These are phyloP conservation scores for Xylaria castorea DNA, from an alignment of 495 filamentous ascomycete genomes.

Conservation along the genomic window DNA sequence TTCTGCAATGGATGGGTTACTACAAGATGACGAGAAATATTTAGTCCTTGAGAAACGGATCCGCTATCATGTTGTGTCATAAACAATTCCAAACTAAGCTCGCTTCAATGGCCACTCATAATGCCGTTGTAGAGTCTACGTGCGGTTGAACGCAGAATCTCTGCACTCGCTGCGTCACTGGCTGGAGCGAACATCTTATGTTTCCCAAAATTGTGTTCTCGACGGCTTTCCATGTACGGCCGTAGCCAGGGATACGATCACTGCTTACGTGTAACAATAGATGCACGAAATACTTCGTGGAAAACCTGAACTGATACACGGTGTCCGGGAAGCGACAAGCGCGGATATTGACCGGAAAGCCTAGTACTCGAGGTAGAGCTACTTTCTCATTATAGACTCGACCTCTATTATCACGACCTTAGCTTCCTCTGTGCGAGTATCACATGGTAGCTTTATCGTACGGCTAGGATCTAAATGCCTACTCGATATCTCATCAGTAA, in stretches of 20 bases:
- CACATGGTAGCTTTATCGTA: background rate
- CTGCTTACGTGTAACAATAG: constrained; percentile 20
- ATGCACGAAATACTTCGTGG: constrained; percentile 11
- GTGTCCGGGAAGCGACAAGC: background rate
- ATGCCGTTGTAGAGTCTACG: background rate
- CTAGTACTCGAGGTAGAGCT: background rate
- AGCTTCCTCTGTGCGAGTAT: background rate
- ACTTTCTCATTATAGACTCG: background rate
- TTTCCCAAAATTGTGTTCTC: background rate
- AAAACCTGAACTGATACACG: background rate
- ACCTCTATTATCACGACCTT: background rate
- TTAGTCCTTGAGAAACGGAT: background rate
- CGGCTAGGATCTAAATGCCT: background rate
- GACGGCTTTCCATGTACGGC: constrained; percentile 25
- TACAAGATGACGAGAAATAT: constrained; percentile 6
- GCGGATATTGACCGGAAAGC: background rate
- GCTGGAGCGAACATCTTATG: background rate
- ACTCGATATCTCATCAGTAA: constrained; percentile 11
- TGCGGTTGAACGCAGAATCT: constrained; percentile 21
- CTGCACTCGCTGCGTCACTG: background rate
- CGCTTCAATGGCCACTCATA: constrained; percentile 6
- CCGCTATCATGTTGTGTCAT: constrained; percentile 5
- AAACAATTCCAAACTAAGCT: constrained; percentile 1
- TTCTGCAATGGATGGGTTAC: background rate
- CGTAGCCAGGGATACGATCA: constrained; percentile 15